A percentile compares a stretch with the other conserved stretches of the same genome.
These are phyloP conservation scores for Silene uniflora DNA, from an alignment of 148 eudicot genomes.

Conservation along the genomic window DNA sequence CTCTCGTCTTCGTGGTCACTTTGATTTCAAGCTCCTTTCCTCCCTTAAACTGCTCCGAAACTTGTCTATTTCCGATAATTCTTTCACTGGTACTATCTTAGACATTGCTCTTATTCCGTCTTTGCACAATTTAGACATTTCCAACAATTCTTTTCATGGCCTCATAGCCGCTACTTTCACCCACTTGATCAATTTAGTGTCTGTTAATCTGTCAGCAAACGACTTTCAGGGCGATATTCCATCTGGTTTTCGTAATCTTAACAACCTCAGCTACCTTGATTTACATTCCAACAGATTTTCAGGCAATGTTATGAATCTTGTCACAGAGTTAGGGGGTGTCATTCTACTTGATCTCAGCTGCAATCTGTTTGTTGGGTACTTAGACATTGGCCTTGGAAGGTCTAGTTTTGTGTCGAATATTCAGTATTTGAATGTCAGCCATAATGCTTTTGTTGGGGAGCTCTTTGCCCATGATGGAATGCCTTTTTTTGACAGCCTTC, in stretches of 20 bases:
- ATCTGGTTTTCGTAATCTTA: constrained; percentile 38
- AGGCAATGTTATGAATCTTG: constrained; percentile 48
- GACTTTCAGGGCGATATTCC: constrained; percentile 43
- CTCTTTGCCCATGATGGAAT: constrained; percentile 65
- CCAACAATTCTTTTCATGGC: constrained; percentile 50
- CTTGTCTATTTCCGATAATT: constrained; percentile 51
- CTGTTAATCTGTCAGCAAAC: constrained; percentile 51
- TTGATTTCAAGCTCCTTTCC: constrained; percentile 39
- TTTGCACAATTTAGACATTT: constrained; percentile 52
- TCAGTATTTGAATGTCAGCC: constrained; percentile 53
- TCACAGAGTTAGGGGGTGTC: constrained; percentile 41
- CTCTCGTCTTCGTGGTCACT: constrained; percentile 45
- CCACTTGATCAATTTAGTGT: constrained; percentile 33
- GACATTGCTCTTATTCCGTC: constrained; percentile 35
- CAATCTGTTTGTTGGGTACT: constrained; percentile 43
- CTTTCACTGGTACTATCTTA: constrained; percentile 39
- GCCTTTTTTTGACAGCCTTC: constrained; percentile 60
- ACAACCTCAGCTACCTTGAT: constrained; percentile 46
- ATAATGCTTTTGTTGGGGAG: constrained; percentile 52
- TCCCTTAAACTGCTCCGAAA: constrained; percentile 45
- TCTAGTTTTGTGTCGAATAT: constrained; percentile 48
- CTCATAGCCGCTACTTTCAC: constrained; percentile 36
- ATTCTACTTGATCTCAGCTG: constrained; percentile 50
- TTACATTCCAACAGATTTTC: constrained; percentile 49
- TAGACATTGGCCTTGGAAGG: constrained; percentile 53